Evolutionary conservation across 306 rosid genomes (phyloP).

Genomic region (Inga oerstediana): DNA sequence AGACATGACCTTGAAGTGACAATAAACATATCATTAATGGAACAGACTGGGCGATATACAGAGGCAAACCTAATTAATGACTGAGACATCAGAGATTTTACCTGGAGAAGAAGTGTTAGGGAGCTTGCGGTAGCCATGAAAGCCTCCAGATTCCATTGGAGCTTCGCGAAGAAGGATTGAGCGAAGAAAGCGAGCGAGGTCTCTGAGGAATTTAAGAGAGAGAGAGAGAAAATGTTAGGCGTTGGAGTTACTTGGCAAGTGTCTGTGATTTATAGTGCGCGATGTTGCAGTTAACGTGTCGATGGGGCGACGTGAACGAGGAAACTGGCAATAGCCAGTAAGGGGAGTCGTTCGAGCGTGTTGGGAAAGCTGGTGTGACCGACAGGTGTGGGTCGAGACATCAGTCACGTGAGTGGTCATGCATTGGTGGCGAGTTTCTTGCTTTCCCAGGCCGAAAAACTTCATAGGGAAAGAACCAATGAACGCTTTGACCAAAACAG

Average conservation of each 20-base stretch:
- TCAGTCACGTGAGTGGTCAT: not conserved
- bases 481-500: not conserved
- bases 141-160: conserved; percentile 64
- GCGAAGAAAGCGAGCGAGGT: not conserved
- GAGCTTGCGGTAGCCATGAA: conserved; percentile 74
- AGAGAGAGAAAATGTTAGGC: not conserved
- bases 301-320: conserved; percentile 51
- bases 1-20: conserved; percentile 1
- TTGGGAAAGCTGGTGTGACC: not conserved
- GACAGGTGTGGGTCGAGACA: conserved; percentile 42
- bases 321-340: conserved; percentile 41
- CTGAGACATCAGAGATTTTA: conserved; percentile 1
- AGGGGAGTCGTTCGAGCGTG: not conserved
- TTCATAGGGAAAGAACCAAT: not conserved
- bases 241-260: conserved; percentile 50
- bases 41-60: not conserved
- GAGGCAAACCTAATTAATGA: not conserved
- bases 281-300: conserved; percentile 31
- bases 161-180: not conserved
- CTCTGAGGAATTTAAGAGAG: not conserved
- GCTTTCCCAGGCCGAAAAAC: not conserved
- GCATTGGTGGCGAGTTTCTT: not conserved
- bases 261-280: conserved; percentile 50
- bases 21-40: not conserved
- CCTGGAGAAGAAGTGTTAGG: conserved; percentile 48